phyloP scores from a whole-genome alignment of 306 rosid genomes.

The Cucumis melo region DNA sequence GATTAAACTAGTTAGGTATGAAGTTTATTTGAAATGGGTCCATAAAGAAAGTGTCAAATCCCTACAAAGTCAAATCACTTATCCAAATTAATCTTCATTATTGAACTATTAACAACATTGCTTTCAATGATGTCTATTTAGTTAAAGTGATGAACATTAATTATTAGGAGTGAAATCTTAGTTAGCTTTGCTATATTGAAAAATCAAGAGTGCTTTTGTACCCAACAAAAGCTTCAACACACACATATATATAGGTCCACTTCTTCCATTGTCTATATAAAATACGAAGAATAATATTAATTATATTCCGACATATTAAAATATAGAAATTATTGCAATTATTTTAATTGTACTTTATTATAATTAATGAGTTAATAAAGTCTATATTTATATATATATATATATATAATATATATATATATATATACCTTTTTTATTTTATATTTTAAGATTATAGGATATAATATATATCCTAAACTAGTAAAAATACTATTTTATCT shows the following conservation, averaged over 20 bases:
- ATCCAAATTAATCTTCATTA: background rate
- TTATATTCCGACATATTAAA: background rate
- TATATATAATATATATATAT: too few relatives aligned
- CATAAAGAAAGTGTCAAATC: background rate
- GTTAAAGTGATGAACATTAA: background rate
- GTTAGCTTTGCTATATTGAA: background rate
- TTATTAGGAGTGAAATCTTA: background rate
- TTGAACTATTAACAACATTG: background rate
- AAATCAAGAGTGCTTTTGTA: background rate
- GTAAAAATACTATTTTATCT: too few relatives aligned
- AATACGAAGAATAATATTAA: background rate
- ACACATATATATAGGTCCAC: background rate
- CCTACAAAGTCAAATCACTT: background rate
- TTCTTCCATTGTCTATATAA: background rate
- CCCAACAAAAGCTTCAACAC: background rate
- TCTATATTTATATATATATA: background rate
- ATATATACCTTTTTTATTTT: too few relatives aligned
- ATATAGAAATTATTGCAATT: background rate
- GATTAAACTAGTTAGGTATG: background rate
- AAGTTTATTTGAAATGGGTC: conserved; percentile 3
- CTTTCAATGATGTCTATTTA: background rate
- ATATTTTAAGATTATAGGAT: too few relatives aligned
- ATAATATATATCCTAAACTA: too few relatives aligned
- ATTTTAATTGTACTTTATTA: background rate
- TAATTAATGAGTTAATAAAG: background rate